Conservation (phyloP, 306 rosid species). For the Clitoria ternatea region DNA sequence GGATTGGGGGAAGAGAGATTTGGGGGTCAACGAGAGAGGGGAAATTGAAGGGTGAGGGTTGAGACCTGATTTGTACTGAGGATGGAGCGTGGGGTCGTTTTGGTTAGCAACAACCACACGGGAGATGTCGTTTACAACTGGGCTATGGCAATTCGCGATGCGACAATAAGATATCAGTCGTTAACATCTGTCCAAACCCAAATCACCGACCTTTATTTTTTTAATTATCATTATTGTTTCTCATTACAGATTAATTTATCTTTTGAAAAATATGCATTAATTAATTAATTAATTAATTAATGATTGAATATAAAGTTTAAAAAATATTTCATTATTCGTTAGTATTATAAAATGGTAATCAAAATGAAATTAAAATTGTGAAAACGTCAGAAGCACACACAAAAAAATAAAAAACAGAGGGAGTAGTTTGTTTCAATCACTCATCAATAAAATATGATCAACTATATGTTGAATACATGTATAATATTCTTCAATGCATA, state of each 20-base stretch:
- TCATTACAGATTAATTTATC: too few species aligned
- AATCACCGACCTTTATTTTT: conserved; percentile 14
- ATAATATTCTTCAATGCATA: neutral
- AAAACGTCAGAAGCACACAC: too few species aligned
- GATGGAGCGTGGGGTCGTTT: conserved; percentile 31
- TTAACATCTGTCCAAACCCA: conserved; percentile 10
- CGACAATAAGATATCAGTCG: conserved; percentile 26
- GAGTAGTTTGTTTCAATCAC: neutral
- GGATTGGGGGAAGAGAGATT: neutral
- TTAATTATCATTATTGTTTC: neutral
- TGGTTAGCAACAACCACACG: conserved; percentile 6
- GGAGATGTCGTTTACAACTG: conserved; percentile 32
- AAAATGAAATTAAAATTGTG: too few species aligned
- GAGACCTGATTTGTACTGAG: conserved; percentile 31
- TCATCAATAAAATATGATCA: neutral
- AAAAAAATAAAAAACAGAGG: too few species aligned
- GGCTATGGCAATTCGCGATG: neutral
- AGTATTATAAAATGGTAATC: too few species aligned
- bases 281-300: too few species aligned
- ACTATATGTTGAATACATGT: neutral
- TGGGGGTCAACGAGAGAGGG: conserved; percentile 50
- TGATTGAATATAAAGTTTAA: too few species aligned
- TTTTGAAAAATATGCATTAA: too few species aligned
- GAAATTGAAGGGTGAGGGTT: conserved; percentile 25
- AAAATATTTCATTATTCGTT: too few species aligned